phyloP scores from a whole-genome alignment of 163 green algal species.

The Scenedesmus sp. region DNA sequence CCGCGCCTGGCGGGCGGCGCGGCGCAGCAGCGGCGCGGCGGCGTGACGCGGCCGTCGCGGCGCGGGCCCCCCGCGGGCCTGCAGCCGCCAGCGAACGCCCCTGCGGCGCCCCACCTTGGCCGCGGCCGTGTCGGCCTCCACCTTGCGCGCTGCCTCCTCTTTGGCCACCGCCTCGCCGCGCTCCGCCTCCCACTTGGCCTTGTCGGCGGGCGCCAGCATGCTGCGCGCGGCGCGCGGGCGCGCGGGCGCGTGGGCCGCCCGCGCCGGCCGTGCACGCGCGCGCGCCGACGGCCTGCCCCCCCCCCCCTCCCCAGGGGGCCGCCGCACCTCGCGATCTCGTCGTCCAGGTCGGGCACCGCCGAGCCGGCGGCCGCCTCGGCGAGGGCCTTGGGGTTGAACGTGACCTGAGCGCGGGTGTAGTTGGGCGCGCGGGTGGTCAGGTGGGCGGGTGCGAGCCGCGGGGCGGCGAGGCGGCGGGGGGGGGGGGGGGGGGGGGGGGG shows the following conservation, averaged over 20 bases:
- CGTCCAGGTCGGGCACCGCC: slow-evolving; percentile 35
- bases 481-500: too few species aligned
- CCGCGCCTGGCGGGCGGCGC: not conserved
- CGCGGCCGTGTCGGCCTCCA: slow-evolving; percentile 17
- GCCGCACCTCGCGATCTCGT: slow-evolving; percentile 9
- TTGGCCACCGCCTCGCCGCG: slow-evolving; percentile 32
- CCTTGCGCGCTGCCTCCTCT: slow-evolving; percentile 10
- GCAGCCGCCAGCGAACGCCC: not conserved
- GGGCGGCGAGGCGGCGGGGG: too few species aligned
- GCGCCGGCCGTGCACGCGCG: too few species aligned
- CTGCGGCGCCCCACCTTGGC: slow-evolving; percentile 41
- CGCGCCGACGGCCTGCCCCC: too few species aligned
- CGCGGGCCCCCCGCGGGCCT: too few species aligned
- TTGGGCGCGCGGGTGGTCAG: too few species aligned
- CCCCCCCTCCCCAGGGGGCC: too few species aligned
- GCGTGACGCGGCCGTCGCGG: not conserved
- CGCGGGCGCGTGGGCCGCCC: too few species aligned
- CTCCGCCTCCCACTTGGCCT: slow-evolving; percentile 50
- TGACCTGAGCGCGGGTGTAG: too few species aligned
- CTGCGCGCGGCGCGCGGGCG: too few species aligned
- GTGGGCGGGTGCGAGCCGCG: too few species aligned
- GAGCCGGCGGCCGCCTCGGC: slow-evolving; percentile 3
- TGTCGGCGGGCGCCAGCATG: slow-evolving; percentile 53
- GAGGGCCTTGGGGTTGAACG: too few species aligned
- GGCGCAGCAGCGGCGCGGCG: not conserved